Evolutionary conservation across 345 rosid species (phyloP).

Genomic region (Camelina laxa): DNA sequence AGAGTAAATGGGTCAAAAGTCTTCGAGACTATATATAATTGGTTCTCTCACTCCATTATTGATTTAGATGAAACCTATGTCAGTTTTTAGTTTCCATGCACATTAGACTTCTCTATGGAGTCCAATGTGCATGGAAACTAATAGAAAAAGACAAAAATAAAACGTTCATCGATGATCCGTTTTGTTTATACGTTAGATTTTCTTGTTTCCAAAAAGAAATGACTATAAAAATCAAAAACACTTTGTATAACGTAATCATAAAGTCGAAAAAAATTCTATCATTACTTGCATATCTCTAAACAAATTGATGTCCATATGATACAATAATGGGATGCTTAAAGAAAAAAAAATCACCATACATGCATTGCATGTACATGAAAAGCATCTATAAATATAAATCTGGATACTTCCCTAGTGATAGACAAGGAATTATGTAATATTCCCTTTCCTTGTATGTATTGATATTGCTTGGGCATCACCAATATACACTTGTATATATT

Average conservation of each 20-base stretch:
- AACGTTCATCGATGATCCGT: neutral
- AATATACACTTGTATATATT: no score
- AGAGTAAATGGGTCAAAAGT: neutral
- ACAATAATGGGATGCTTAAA: no score
- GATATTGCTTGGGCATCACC: no score
- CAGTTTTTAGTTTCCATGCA: neutral
- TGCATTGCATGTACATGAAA: neutral
- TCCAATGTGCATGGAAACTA: slow-evolving; percentile 12
- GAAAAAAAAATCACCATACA: neutral
- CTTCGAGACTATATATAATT: neutral
- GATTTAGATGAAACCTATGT: neutral
- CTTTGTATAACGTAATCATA: no score
- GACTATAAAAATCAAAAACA: neutral
- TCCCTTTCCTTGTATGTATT: no score
- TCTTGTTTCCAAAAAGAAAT: neutral
- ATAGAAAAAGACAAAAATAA: neutral
- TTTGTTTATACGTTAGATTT: neutral
- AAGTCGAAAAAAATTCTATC: no score
- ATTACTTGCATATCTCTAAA: no score
- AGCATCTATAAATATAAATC: neutral
- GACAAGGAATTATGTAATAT: no score
- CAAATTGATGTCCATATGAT: no score
- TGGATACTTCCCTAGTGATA: neutral
- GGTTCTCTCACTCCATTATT: neutral
- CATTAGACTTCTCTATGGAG: slow-evolving; percentile 3